These are phyloP conservation scores for Lactifluus piperatus DNA, from an alignment of 768 basidiomycete species.

Conservation along the genomic window DNA sequence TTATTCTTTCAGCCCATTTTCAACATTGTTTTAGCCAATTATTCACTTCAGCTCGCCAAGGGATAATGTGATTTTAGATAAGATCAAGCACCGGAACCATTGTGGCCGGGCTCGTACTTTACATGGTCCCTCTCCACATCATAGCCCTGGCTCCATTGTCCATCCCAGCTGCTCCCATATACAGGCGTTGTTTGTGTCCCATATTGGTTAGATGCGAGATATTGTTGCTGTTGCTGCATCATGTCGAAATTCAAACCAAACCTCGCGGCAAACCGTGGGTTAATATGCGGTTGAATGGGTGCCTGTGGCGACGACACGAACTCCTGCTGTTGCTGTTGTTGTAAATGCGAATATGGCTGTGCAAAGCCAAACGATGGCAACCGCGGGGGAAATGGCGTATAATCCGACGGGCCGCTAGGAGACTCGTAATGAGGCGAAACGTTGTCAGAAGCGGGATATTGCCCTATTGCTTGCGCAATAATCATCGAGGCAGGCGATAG, in stretches of 20 bases:
- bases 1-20: background rate
- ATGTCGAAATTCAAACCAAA: slow-evolving; percentile 44
- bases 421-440: slow-evolving; percentile 21
- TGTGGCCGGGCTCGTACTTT: background rate
- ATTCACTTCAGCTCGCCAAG: background rate
- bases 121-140: background rate
- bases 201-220: slow-evolving; percentile 12
- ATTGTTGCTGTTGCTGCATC: slow-evolving; percentile 15
- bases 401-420: slow-evolving; percentile 12
- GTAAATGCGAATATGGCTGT: slow-evolving; percentile 11
- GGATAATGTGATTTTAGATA: background rate
- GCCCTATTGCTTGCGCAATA: slow-evolving; percentile 39
- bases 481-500: slow-evolving; percentile 40
- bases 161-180: slow-evolving; percentile 9
- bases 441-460: slow-evolving; percentile 22
- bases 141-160: slow-evolving; percentile 2
- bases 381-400: slow-evolving; percentile 8
- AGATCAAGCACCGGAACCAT: background rate
- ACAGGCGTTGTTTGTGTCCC: background rate
- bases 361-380: slow-evolving; percentile 10
- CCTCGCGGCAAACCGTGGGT: slow-evolving; percentile 64
- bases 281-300: slow-evolving; percentile 74
- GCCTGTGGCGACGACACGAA: slow-evolving; percentile 17
- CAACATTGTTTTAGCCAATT: background rate
- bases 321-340: slow-evolving; percentile 2